Evolutionary conservation across 805 yeast genomes (phyloP).

Genomic region (Candida dendrica): DNA sequence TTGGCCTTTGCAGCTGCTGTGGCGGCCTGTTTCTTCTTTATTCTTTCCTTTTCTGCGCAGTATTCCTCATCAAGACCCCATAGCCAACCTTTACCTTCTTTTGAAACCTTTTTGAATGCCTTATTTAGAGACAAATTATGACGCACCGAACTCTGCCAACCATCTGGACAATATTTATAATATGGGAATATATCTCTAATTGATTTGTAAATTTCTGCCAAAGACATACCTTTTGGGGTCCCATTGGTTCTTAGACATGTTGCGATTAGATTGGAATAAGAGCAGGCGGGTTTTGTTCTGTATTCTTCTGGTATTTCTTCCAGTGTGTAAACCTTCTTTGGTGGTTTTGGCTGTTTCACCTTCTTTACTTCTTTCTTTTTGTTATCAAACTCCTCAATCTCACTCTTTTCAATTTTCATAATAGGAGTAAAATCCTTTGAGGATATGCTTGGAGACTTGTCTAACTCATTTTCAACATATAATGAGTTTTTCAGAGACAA

Average conservation of each 20-base stretch:
- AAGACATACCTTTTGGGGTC: constrained; percentile 66
- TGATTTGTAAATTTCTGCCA: constrained; percentile 79
- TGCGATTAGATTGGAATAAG: constrained; percentile 76
- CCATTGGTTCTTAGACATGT: constrained; percentile 66
- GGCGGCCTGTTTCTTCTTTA: constrained; percentile 60
- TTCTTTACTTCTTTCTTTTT: constrained; percentile 41
- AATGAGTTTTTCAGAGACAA: constrained; percentile 46
- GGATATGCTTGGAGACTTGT: constrained; percentile 6
- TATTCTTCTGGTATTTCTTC: constrained; percentile 89
- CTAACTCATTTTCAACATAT: constrained; percentile 21
- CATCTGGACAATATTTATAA: constrained; percentile 89
- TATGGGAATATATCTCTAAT: constrained; percentile 87
- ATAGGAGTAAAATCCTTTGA: constrained; percentile 17
- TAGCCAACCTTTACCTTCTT: constrained; percentile 90
- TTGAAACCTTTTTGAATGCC: constrained; percentile 72
- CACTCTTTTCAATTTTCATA: background rate
- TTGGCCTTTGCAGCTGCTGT: constrained; percentile 53
- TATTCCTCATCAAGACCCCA: constrained; percentile 90
- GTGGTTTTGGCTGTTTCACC: constrained; percentile 42
- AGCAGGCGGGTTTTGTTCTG: constrained; percentile 74
- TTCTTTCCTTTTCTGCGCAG: constrained; percentile 73
- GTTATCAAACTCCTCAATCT: constrained; percentile 22
- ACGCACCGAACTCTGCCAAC: constrained; percentile 94
- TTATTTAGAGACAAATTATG: constrained; percentile 85
- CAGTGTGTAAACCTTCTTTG: constrained; percentile 59